Conservation (phyloP, 306 rosid genomes). For the Vigna trinervia region DNA sequence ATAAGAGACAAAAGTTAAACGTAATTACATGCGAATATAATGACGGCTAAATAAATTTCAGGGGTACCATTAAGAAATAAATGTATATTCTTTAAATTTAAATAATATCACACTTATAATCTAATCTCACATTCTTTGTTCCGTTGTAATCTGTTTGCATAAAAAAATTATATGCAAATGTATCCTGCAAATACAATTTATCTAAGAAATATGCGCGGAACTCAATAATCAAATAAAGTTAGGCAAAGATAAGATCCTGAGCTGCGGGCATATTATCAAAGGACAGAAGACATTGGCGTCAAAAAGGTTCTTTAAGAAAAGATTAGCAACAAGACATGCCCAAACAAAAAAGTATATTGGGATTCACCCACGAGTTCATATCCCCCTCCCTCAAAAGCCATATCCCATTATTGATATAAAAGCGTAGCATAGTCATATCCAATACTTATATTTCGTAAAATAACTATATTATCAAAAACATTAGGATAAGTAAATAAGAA, state of each 20-base stretch:
- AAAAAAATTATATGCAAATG: not conserved
- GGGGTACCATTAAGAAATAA: slow-evolving; percentile 38
- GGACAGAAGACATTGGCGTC: slow-evolving; percentile 39
- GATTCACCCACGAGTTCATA: slow-evolving; percentile 31
- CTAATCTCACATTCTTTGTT: not conserved
- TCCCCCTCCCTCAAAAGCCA: slow-evolving; percentile 4
- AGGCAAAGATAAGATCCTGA: slow-evolving; percentile 46
- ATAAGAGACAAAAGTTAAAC: too few relatives aligned
- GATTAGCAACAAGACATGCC: slow-evolving; percentile 46
- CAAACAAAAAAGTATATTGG: slow-evolving; percentile 49
- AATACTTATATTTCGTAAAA: not conserved
- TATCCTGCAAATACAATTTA: not conserved
- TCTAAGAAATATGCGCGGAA: slow-evolving; percentile 48
- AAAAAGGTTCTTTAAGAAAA: slow-evolving; percentile 45
- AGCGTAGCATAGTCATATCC: not conserved
- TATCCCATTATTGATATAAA: slow-evolving; percentile 19
- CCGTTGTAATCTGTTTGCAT: not conserved
- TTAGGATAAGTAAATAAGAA: slow-evolving; percentile 23
- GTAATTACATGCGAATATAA: too few relatives aligned
- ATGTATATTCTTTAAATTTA: not conserved
- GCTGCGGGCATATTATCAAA: slow-evolving; percentile 49
- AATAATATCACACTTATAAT: not conserved
- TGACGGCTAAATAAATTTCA: too few relatives aligned
- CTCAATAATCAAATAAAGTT: slow-evolving; percentile 41
- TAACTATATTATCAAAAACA: not conserved